Evolutionary conservation across 2,329 filamentous ascomycete genomes (phyloP).

Genomic region (Cladophialophora chaetospira): DNA sequence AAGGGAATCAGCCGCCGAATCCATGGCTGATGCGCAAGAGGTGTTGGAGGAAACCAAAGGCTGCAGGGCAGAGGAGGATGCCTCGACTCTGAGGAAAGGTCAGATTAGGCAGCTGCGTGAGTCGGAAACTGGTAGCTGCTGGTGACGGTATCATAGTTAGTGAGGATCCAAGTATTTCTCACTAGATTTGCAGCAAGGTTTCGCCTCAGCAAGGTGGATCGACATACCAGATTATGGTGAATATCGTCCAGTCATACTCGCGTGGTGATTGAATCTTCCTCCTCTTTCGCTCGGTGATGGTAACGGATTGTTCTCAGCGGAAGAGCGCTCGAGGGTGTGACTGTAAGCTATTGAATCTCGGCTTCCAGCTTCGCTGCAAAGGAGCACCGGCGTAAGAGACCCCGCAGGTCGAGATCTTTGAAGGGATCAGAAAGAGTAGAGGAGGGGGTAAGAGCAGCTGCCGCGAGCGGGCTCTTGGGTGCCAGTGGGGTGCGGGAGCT

Average conservation of each 20-base stretch:
- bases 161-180: not conserved
- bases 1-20: conserved; percentile 40
- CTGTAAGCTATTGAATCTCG: not conserved
- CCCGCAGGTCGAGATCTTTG: not conserved
- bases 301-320: conserved; percentile 7
- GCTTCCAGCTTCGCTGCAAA: not conserved
- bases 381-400: too few species aligned
- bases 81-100: not conserved
- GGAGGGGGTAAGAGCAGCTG: conserved; percentile 6
- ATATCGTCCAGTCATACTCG: conserved; percentile 15
- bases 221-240: conserved; percentile 12
- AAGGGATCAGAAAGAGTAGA: not conserved
- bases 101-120: conserved; percentile 1
- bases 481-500: conserved; percentile 1
- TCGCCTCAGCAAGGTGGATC: not conserved
- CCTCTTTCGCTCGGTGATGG: conserved; percentile 12
- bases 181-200: not conserved
- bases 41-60: not conserved
- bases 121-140: not conserved
- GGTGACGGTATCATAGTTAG: not conserved
- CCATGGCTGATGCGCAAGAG: conserved; percentile 37
- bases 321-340: not conserved
- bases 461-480: not conserved
- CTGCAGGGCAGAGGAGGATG: not conserved
- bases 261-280: conserved; percentile 14